Base-by-base conservation (phyloP, 2,329 filamentous ascomycete species). In the Exophiala viscosa region DNA sequence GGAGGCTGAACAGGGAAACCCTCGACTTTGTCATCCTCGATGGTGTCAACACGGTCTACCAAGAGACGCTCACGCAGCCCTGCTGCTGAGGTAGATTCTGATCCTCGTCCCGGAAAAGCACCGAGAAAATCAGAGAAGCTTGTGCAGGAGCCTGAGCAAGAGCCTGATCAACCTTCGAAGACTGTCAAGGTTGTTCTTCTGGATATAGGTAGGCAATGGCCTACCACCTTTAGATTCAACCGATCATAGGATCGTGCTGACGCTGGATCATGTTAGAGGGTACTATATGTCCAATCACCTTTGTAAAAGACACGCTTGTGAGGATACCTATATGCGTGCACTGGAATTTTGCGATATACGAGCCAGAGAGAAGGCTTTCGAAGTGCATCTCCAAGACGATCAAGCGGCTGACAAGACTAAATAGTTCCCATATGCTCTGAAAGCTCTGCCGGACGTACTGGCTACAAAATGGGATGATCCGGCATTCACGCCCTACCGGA, bases 231-330 rank as follows among this genome's bases (percentile, higher is more conserved):
- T 14, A 9, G 7, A 36, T 8, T 36, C 14, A 10, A 7, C 28
- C 8, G 14, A 35, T 9, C 36, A 17, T 1, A 33, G 15, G 31
- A 4, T 18, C 23, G 13, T 23, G 32, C 48, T 55, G 33, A 52
- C 44, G 17, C 4, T 17, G 2, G 11, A 33, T 5, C n/a, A 5
- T 3, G 20, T 40, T 46, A 60, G 58, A 60, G 51, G 58, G 58
- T 18, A 60, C 58, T n/a, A 52, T 60, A 49, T 60, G 58, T 44
- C 58, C 58, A 8, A 60, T 60, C 15, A 52, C 44, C 8, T 60
- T 58, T 40, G 58, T 60, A 3, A 58, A 58, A 48, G 55, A 58
- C 8, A 60, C 58, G 13, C 34, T 60, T 39, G 57, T 55, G 50
- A 54, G 54, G 1, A 5, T 10, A 5, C 14, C 20, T 31, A 13